Evolutionary conservation across 2,329 filamentous ascomycete genomes (phyloP).

Genomic region (Didymella lethalis): DNA sequence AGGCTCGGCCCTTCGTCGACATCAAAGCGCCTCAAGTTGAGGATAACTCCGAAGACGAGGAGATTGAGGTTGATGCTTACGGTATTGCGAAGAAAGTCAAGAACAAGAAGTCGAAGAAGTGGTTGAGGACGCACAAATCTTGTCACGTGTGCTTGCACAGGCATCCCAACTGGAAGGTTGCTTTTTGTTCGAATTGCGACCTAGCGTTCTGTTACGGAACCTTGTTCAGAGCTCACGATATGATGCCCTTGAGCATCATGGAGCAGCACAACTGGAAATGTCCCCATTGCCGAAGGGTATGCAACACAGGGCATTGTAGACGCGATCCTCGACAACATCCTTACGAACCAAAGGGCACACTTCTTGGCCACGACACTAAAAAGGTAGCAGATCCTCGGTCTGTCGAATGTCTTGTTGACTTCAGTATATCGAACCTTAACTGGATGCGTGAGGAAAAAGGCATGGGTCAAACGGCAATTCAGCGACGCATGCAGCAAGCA

Average conservation of each 20-base stretch:
- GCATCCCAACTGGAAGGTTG: slow-evolving; percentile 85
- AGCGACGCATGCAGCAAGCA: slow-evolving; percentile 62
- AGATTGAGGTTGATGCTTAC: slow-evolving; percentile 70
- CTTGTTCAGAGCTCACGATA: slow-evolving; percentile 88
- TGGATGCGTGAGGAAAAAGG: slow-evolving; percentile 72
- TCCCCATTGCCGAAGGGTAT: slow-evolving; percentile 83
- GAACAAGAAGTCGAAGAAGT: slow-evolving; percentile 64
- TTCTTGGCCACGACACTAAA: slow-evolving; percentile 89
- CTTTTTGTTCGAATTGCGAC: slow-evolving; percentile 77
- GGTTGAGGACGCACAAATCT: slow-evolving; percentile 58
- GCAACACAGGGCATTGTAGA: slow-evolving; percentile 84
- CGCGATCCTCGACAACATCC: slow-evolving; percentile 73
- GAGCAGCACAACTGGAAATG: slow-evolving; percentile 86
- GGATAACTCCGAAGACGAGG: slow-evolving; percentile 58
- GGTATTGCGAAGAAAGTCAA: slow-evolving; percentile 69
- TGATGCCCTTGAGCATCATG: slow-evolving; percentile 83
- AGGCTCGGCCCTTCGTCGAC: slow-evolving; percentile 80
- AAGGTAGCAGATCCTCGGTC: slow-evolving; percentile 90
- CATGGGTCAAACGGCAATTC: slow-evolving; percentile 55
- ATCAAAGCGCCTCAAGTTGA: slow-evolving; percentile 68
- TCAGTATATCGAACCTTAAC: slow-evolving; percentile 83
- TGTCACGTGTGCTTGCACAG: slow-evolving; percentile 87
- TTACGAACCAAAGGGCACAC: slow-evolving; percentile 85
- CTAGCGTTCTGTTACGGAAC: slow-evolving; percentile 92
- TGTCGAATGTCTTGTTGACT: slow-evolving; percentile 89